A percentile compares a stretch with the other conserved stretches of the same genome.
Conservation (phyloP, 73 alveolate genomes). For the Paramecium primaurelia region DNA sequence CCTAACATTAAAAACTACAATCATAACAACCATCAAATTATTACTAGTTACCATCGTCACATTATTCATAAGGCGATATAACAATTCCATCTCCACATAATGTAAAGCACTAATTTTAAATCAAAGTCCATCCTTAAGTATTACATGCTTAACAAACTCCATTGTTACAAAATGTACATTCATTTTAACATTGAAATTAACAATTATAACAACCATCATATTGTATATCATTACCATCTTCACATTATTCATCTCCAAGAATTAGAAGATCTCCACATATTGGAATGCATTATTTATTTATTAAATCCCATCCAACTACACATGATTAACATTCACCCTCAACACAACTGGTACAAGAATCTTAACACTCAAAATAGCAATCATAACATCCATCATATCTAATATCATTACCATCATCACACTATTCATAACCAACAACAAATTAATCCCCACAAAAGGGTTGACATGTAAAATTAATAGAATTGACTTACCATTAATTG, state of each 20-base stretch:
- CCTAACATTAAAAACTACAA: background rate
- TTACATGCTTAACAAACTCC: background rate
- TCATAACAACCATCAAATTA: background rate
- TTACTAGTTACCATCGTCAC: background rate
- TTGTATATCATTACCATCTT: background rate
- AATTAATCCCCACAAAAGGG: background rate
- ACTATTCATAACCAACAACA: background rate
- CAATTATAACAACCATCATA: background rate
- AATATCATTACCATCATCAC: slow-evolving; percentile 6
- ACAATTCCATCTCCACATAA: background rate
- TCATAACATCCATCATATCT: background rate
- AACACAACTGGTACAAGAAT: background rate
- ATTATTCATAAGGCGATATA: background rate
- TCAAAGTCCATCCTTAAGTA: background rate
- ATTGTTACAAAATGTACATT: background rate
- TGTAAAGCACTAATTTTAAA: background rate
- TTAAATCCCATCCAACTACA: background rate
- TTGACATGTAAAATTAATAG: background rate
- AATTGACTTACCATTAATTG: background rate
- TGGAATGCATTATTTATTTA: background rate
- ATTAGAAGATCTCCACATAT: background rate
- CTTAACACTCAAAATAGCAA: background rate
- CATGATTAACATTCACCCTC: background rate
- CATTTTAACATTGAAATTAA: background rate
- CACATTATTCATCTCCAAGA: background rate